Conservation (phyloP, 768 basidiomycete genomes). For the Fomitopsis serialis region DNA sequence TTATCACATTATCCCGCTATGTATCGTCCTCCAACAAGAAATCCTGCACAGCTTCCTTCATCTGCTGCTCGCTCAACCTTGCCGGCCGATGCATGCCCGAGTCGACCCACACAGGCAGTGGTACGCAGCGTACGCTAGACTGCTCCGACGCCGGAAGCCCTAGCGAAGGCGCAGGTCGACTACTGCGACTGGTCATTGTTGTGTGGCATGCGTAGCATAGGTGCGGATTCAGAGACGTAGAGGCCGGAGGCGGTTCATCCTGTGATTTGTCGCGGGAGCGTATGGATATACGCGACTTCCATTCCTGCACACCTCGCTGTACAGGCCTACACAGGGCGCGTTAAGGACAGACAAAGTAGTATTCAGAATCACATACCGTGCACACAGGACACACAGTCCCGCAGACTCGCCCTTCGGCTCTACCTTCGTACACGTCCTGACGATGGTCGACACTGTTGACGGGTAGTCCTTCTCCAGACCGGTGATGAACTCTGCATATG, state of each 20-base stretch:
- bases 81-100: not conserved
- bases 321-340: constrained; percentile 41
- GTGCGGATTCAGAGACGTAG: not conserved
- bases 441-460: constrained; percentile 81
- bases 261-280: constrained; percentile 32
- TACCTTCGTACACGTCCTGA: constrained; percentile 74
- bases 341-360: not conserved
- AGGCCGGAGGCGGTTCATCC: not conserved
- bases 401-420: constrained; percentile 53
- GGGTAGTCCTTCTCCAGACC: constrained; percentile 81
- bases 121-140: not conserved
- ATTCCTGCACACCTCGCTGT: constrained; percentile 59
- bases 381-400: constrained; percentile 55
- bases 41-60: not conserved
- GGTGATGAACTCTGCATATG: constrained; percentile 62
- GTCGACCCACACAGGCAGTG: not conserved
- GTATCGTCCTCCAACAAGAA: not conserved
- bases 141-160: not conserved
- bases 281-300: constrained; percentile 74
- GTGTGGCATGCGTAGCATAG: constrained; percentile 1
- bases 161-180: not conserved
- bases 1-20: no score
- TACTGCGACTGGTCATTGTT: not conserved
- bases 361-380: constrained; percentile 39
- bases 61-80: not conserved